Percentiles rank a stretch among this genome's conserved stretches.
Conservation (phyloP, 2,329 filamentous ascomycete species). For the Nemania diffusa region DNA sequence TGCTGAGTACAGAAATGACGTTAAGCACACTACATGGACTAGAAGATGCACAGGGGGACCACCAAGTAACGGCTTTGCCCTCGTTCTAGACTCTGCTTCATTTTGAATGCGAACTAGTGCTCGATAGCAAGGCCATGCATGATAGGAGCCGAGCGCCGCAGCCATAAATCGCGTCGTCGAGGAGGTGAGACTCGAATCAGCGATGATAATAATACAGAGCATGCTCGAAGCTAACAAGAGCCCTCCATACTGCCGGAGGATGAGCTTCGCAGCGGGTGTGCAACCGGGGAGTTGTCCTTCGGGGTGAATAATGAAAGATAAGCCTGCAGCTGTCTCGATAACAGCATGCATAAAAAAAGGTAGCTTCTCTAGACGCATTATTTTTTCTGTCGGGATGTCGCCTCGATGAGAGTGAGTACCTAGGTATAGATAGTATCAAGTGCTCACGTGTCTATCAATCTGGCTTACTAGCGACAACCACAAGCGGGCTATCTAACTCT, state of each 20-base stretch:
- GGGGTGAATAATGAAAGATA: slow-evolving; percentile 58
- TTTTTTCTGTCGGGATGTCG: background rate
- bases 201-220: slow-evolving; percentile 53
- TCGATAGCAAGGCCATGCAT: slow-evolving; percentile 59
- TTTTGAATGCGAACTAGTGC: slow-evolving; percentile 52
- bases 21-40: slow-evolving; percentile 54
- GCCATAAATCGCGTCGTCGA: slow-evolving; percentile 51
- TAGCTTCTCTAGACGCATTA: slow-evolving; percentile 40
- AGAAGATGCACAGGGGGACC: slow-evolving; percentile 59
- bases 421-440: background rate
- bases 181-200: slow-evolving; percentile 47
- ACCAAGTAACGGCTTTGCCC: slow-evolving; percentile 51
- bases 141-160: slow-evolving; percentile 59
- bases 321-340: slow-evolving; percentile 56
- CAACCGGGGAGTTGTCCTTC: slow-evolving; percentile 56
- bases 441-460: background rate
- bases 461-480: background rate
- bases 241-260: slow-evolving; percentile 61
- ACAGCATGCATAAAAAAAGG: slow-evolving; percentile 54
- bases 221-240: slow-evolving; percentile 58
- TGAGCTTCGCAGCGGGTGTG: slow-evolving; percentile 53
- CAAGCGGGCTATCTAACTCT: background rate
- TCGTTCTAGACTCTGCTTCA: slow-evolving; percentile 31
- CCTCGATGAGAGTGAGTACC: background rate
- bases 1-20: slow-evolving; percentile 47